A percentile compares a stretch with the other conserved stretches of the same genome.
Conservation (phyloP, 495 filamentous ascomycete genomes). For the Neurospora intermedia region DNA sequence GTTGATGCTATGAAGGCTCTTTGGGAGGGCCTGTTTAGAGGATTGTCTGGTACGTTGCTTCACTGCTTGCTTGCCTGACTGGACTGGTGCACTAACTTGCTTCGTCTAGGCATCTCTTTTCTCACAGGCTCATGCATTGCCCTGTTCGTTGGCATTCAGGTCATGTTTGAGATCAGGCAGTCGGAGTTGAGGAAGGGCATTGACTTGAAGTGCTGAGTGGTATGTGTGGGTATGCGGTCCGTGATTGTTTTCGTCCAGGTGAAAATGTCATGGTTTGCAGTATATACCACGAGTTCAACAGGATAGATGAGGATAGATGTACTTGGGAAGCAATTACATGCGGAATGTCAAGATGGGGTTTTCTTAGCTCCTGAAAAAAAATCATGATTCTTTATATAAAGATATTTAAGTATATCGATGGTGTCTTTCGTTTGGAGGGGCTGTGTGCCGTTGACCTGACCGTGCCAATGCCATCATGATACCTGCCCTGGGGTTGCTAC, state of each 20-base stretch:
- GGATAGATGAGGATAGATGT: background rate
- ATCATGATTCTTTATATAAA: background rate
- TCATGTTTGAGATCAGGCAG: constrained; percentile 95
- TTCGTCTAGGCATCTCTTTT: constrained; percentile 49
- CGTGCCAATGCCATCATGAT: background rate
- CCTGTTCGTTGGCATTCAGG: constrained; percentile 77
- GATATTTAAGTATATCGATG: background rate
- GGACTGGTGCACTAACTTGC: no score
- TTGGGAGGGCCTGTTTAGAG: constrained; percentile 59
- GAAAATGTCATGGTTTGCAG: background rate
- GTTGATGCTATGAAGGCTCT: constrained; percentile 76
- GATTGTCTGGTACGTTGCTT: constrained; percentile 48
- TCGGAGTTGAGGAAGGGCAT: constrained; percentile 73
- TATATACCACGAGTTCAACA: background rate
- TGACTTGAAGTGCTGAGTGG: constrained; percentile 63
- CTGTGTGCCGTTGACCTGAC: background rate
- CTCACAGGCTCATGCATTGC: constrained; percentile 54
- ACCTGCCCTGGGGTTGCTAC: no score
- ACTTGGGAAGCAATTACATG: background rate
- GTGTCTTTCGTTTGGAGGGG: background rate
- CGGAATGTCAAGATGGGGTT: background rate
- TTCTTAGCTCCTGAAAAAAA: background rate
- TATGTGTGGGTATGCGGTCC: background rate
- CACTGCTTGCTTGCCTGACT: background rate
- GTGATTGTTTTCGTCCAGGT: background rate